Conservation (phyloP, 176 grass and related monocot genomes). For the Aegilops longissima region DNA sequence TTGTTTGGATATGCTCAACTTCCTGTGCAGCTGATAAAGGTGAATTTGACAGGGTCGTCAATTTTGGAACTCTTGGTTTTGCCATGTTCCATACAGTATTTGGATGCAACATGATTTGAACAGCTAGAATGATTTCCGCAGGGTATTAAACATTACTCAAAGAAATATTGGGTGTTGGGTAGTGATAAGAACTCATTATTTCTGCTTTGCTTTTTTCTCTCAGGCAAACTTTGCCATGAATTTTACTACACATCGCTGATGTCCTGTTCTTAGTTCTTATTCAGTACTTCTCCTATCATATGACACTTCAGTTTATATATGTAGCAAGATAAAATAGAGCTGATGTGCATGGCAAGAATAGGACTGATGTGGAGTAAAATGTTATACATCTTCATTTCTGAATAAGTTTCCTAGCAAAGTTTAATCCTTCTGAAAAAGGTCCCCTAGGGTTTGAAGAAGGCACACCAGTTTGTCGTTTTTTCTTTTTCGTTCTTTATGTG, state of each 20-base stretch:
- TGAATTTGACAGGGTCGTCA: neutral
- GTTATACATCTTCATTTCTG: neutral
- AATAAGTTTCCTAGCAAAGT: neutral
- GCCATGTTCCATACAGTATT: neutral
- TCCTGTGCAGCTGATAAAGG: neutral
- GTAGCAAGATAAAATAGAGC: neutral
- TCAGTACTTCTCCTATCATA: neutral
- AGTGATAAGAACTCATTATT: neutral
- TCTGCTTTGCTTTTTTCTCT: neutral
- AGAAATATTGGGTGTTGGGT: neutral
- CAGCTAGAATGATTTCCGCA: neutral
- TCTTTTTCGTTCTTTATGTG: neutral
- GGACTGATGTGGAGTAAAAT: neutral
- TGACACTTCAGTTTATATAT: neutral
- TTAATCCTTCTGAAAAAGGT: neutral
- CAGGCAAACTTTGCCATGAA: neutral
- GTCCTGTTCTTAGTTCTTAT: neutral
- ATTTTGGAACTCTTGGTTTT: neutral
- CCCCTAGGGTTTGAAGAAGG: neutral
- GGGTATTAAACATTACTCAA: neutral
- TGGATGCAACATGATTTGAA: neutral
- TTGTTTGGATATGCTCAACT: neutral
- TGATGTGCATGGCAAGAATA: neutral
- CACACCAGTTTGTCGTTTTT: neutral
- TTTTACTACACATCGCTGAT: neutral